A percentile compares a stretch with the other conserved stretches of the same genome.
phyloP scores from a whole-genome alignment of 148 eudicot species.

The Selenicereus undatus region DNA sequence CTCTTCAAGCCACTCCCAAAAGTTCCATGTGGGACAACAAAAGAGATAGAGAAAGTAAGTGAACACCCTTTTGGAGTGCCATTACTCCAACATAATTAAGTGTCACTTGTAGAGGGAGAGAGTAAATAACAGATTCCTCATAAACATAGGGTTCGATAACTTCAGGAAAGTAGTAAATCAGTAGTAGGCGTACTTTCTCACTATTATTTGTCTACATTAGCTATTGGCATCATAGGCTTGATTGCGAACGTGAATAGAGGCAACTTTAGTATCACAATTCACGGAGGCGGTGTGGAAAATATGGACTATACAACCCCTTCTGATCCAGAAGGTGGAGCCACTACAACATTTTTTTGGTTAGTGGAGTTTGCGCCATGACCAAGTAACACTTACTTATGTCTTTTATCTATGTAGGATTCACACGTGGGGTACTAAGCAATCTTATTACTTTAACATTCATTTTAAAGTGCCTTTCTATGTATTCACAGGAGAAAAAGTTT shows the following conservation, averaged over 20 bases:
- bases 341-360: background rate
- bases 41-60: too few species aligned
- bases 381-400: background rate
- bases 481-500: too few species aligned
- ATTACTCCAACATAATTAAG: too few species aligned
- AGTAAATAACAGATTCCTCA: too few species aligned
- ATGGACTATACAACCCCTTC: background rate
- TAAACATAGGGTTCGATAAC: too few species aligned
- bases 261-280: background rate
- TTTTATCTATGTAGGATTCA: background rate
- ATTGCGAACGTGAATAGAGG: background rate
- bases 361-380: slow-evolving; percentile 1
- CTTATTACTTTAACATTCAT: background rate
- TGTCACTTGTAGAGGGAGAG: too few species aligned
- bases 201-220: background rate
- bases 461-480: too few species aligned
- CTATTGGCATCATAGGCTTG: background rate
- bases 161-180: too few species aligned
- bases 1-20: too few species aligned
- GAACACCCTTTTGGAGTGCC: too few species aligned
- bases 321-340: background rate
- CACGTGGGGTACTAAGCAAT: background rate
- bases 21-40: too few species aligned
- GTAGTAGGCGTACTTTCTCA: too few species aligned
- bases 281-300: background rate